phyloP scores from a whole-genome alignment of 139 green algal species.

The Chlamydomonas urium region DNA sequence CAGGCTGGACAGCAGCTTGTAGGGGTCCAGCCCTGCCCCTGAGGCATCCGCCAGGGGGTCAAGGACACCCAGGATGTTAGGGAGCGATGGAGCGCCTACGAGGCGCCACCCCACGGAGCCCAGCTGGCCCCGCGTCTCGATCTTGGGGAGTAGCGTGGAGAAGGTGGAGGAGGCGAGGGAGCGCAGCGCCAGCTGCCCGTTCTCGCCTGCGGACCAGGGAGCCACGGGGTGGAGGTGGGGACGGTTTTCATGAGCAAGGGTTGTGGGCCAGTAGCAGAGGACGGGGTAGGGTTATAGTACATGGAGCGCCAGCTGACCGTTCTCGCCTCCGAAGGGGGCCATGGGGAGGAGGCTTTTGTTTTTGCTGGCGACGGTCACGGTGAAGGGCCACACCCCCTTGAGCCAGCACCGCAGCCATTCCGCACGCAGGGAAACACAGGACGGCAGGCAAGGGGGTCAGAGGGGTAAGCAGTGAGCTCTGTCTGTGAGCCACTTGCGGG shows the following conservation, averaged over 20 bases:
- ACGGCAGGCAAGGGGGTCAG: not conserved
- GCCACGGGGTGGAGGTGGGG: no score
- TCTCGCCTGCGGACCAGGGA: slow-evolving; percentile 48
- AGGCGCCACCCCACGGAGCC: slow-evolving; percentile 76
- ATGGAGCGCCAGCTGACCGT: not conserved
- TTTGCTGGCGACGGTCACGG: no score
- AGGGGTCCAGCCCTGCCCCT: slow-evolving; percentile 7
- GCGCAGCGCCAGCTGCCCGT: slow-evolving; percentile 88
- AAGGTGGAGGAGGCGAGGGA: slow-evolving; percentile 84
- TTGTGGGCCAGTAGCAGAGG: not conserved
- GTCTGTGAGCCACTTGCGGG: not conserved
- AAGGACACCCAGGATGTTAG: slow-evolving; percentile 35
- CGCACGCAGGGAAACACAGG: not conserved
- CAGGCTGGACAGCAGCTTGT: slow-evolving; percentile 22
- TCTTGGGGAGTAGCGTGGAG: slow-evolving; percentile 84
- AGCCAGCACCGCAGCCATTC: no score
- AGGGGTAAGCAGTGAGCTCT: not conserved
- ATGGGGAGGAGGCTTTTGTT: not conserved
- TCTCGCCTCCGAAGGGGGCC: not conserved
- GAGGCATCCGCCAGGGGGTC: slow-evolving; percentile 18
- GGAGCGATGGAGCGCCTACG: slow-evolving; percentile 42
- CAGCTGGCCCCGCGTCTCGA: slow-evolving; percentile 90
- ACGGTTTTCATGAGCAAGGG: no score
- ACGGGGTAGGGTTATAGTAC: not conserved
- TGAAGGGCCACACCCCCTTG: no score